A percentile compares a stretch with the other conserved stretches of the same genome.
Evolutionary conservation across 1,284 basidiomycete species (phyloP).

Genomic region (Trametes versicolor): DNA sequence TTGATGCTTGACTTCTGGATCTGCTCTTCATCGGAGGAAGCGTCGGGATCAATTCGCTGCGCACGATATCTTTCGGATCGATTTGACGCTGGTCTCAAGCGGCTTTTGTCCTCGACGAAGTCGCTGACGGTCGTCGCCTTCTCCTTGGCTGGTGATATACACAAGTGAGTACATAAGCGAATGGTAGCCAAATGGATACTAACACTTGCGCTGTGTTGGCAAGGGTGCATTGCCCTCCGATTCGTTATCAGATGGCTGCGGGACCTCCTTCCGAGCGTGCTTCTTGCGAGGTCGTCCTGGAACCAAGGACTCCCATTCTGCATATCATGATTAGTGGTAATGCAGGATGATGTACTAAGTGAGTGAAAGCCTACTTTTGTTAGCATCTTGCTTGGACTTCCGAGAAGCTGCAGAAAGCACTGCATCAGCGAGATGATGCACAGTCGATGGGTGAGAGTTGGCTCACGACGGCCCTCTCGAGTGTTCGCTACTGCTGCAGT

Average conservation of each 20-base stretch:
- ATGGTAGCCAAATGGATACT: too few species aligned
- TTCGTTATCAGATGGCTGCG: not conserved
- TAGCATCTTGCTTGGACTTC: not conserved
- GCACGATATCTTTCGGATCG: too few species aligned
- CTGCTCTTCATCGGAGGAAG: too few species aligned
- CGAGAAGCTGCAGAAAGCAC: not conserved
- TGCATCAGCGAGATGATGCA: not conserved
- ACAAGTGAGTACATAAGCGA: too few species aligned
- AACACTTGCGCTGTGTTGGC: not conserved
- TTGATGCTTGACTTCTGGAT: too few species aligned
- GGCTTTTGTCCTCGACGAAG: too few species aligned
- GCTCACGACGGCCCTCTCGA: not conserved
- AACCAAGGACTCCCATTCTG: not conserved
- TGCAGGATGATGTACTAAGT: not conserved
- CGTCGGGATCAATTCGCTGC: too few species aligned
- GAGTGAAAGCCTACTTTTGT: not conserved
- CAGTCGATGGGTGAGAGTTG: not conserved
- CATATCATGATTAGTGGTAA: not conserved
- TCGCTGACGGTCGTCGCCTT: too few species aligned
- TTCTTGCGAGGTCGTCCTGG: not conserved
- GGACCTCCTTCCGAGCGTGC: not conserved
- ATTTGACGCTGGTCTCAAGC: too few species aligned
- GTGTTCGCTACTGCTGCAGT: not conserved
- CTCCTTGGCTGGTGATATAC: too few species aligned
- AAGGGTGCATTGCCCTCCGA: not conserved